phyloP scores from a whole-genome alignment of 768 basidiomycete species.

The Boletellus emodensis region DNA sequence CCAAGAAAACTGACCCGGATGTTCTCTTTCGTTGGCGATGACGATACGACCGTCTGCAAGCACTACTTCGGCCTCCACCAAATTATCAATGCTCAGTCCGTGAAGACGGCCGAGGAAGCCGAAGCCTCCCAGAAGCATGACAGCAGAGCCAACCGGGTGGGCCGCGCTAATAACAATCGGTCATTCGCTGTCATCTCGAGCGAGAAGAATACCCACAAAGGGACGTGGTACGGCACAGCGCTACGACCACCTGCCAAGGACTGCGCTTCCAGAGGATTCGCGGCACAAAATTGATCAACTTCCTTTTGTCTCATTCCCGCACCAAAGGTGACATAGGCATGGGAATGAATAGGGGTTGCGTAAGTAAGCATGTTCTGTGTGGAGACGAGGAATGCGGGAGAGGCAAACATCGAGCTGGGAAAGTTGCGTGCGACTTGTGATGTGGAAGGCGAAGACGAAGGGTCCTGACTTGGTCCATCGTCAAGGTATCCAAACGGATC shows the following conservation, averaged over 20 bases:
- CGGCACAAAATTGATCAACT: conserved; percentile 71
- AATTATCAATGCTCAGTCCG: conserved; percentile 84
- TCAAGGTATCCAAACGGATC: conserved; percentile 65
- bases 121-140: conserved; percentile 85
- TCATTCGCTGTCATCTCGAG: conserved; percentile 4
- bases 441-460: conserved; percentile 19
- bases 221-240: conserved; percentile 74
- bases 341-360: conserved; percentile 57
- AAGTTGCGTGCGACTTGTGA: conserved; percentile 20
- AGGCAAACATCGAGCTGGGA: conserved; percentile 34
- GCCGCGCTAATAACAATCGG: conserved; percentile 50
- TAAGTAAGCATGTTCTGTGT: conserved; percentile 42
- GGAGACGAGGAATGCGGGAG: conserved; percentile 31
- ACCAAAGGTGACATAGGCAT: conserved; percentile 83
- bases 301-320: conserved; percentile 84
- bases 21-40: conserved; percentile 64
- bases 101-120: conserved; percentile 81
- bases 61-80: conserved; percentile 91
- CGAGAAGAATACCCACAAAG: conserved; percentile 50
- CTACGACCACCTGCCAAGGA: conserved; percentile 48
- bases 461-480: conserved; percentile 29
- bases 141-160: conserved; percentile 74
- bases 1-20: conserved; percentile 50
- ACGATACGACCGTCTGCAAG: conserved; percentile 87
- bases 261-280: conserved; percentile 58